These are phyloP conservation scores for Aspergillus incahuasiensis DNA, from an alignment of 495 filamentous ascomycete species.

Conservation along the genomic window DNA sequence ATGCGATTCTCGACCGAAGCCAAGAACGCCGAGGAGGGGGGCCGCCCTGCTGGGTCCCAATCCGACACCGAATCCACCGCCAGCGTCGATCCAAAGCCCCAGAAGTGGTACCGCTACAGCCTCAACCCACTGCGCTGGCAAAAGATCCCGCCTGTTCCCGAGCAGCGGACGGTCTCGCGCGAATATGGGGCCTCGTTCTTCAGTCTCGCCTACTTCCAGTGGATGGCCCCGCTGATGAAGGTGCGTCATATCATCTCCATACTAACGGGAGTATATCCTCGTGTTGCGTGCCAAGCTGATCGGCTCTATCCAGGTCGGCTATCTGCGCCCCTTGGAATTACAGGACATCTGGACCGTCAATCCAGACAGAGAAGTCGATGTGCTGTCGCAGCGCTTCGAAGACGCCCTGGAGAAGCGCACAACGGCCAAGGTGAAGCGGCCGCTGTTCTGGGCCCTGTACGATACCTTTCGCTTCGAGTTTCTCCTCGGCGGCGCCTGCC, in stretches of 20 bases:
- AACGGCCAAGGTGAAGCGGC: constrained; percentile 63
- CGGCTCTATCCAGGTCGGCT: constrained; percentile 50
- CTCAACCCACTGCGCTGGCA: constrained; percentile 54
- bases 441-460: constrained; percentile 75
- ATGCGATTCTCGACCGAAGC: neutral
- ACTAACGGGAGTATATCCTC: neutral
- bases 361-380: constrained; percentile 65
- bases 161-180: constrained; percentile 42
- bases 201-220: constrained; percentile 55
- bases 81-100: constrained; percentile 6
- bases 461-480: constrained; percentile 87
- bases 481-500: constrained; percentile 71
- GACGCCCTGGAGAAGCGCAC: constrained; percentile 63
- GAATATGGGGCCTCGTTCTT: constrained; percentile 53
- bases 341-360: constrained; percentile 88
- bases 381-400: constrained; percentile 58
- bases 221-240: constrained; percentile 57
- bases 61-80: neutral
- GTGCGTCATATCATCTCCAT: no score
- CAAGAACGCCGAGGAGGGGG: neutral
- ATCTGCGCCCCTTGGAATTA: constrained; percentile 74
- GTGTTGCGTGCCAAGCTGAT: neutral
- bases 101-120: constrained; percentile 46
- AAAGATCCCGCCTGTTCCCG: constrained; percentile 48
- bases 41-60: neutral